Evolutionary conservation across 768 basidiomycete species (phyloP).

Genomic region (Termitomyces sp.): DNA sequence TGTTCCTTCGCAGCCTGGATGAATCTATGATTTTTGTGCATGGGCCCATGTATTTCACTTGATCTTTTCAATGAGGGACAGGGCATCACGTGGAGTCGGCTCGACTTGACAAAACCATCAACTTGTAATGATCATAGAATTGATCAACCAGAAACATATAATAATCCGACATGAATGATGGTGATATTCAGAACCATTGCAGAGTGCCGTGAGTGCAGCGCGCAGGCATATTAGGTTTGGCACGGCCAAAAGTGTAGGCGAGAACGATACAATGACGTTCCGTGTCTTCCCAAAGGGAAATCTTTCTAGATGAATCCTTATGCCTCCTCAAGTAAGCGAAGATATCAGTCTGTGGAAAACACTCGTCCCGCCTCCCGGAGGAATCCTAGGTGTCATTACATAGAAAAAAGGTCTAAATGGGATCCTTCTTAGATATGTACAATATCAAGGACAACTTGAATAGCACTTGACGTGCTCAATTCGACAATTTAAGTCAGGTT

Average conservation of each 20-base stretch:
- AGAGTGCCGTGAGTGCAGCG: not conserved
- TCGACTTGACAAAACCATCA: too few species aligned
- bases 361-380: constrained; percentile 3
- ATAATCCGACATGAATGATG: not conserved
- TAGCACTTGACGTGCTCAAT: not conserved
- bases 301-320: not conserved
- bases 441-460: not conserved
- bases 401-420: not conserved
- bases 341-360: constrained; percentile 7
- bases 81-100: not conserved
- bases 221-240: not conserved
- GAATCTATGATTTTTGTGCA: not conserved
- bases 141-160: not conserved
- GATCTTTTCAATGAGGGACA: not conserved
- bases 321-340: not conserved
- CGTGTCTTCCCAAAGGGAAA: not conserved
- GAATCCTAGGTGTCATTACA: constrained; percentile 1
- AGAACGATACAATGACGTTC: not conserved
- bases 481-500: not conserved
- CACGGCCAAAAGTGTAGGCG: not conserved
- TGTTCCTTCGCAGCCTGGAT: not conserved
- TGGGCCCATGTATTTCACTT: not conserved
- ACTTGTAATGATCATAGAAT: not conserved
- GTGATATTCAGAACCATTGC: not conserved
- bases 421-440: not conserved